These are phyloP conservation scores for Penicillium lagena DNA, from an alignment of 495 filamentous ascomycete species.

Conservation along the genomic window DNA sequence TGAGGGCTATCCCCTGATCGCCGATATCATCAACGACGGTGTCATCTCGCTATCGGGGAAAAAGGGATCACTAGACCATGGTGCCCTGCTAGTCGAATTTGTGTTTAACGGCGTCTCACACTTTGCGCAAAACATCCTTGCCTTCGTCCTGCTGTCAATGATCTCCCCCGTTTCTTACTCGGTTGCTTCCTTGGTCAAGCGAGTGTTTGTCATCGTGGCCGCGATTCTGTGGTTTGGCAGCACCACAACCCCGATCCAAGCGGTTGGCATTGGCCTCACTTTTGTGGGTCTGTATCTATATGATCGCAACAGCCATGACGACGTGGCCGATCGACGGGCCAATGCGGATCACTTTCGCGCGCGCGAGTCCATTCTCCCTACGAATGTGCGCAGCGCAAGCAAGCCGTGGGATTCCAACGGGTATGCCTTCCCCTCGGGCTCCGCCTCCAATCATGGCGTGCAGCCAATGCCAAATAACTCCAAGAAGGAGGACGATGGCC, in stretches of 20 bases:
- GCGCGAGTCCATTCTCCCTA: slow-evolving; percentile 62
- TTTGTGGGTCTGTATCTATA: slow-evolving; percentile 95
- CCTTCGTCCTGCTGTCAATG: slow-evolving; percentile 85
- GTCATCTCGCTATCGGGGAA: slow-evolving; percentile 61
- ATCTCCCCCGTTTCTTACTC: slow-evolving; percentile 96
- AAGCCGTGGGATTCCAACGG: slow-evolving; percentile 38
- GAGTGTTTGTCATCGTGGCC: slow-evolving; percentile 92
- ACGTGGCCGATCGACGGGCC: slow-evolving; percentile 69
- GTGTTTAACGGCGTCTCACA: slow-evolving; percentile 97
- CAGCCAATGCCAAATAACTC: slow-evolving; percentile 33
- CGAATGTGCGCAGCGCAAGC: slow-evolving; percentile 38
- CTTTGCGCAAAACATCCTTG: slow-evolving; percentile 92
- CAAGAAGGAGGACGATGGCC: slow-evolving; percentile 58
- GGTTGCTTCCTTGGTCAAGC: slow-evolving; percentile 89
- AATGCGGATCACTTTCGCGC: slow-evolving; percentile 51
- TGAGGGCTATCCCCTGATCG: slow-evolving; percentile 67
- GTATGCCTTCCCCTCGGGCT: slow-evolving; percentile 30
- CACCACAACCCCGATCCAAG: slow-evolving; percentile 75
- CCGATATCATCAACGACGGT: slow-evolving; percentile 44
- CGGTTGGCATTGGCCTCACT: slow-evolving; percentile 76
- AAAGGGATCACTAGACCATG: slow-evolving; percentile 71
- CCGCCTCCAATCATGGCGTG: background rate
- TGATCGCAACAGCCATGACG: slow-evolving; percentile 81
- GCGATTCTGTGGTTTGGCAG: slow-evolving; percentile 96
- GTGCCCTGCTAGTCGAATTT: slow-evolving; percentile 71